phyloP scores from a whole-genome alignment of 1,284 basidiomycete genomes.

The Irpex sp. region DNA sequence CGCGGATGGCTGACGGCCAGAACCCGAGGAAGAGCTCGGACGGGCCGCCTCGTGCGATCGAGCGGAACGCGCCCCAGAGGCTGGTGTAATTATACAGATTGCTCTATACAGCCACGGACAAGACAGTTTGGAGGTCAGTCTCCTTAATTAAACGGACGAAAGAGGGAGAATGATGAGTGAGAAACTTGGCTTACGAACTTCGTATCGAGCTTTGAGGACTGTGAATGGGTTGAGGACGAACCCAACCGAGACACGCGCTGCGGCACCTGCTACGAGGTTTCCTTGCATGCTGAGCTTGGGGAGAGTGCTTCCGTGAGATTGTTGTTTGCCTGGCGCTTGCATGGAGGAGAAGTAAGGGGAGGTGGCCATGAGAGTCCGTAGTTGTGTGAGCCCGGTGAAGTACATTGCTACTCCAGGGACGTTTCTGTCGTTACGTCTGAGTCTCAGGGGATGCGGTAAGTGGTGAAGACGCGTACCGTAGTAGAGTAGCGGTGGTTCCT shows the following conservation, averaged over 20 bases:
- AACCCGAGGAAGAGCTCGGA: conserved; percentile 88
- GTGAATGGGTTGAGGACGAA: conserved; percentile 92
- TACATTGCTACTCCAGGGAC: conserved; percentile 93
- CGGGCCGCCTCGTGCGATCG: conserved; percentile 71
- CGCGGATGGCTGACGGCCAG: conserved; percentile 85
- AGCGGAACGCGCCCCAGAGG: conserved; percentile 55
- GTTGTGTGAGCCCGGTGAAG: conserved; percentile 81
- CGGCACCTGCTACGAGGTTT: conserved; percentile 88
- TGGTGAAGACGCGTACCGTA: conserved; percentile 44
- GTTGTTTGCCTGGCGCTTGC: conserved; percentile 21
- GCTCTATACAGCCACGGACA: conserved; percentile 47
- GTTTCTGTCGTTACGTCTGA: conserved; percentile 53
- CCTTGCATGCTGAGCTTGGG: conserved; percentile 78
- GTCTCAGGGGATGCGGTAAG: background rate
- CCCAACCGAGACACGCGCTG: conserved; percentile 82
- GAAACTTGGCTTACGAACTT: conserved; percentile 51
- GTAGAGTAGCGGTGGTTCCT: conserved; percentile 80
- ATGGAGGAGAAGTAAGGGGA: conserved; percentile 57
- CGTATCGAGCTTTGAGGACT: conserved; percentile 92
- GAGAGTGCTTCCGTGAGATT: conserved; percentile 49
- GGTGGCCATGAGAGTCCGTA: conserved; percentile 70
- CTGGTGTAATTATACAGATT: conserved; percentile 75
- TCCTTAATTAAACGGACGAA: background rate
- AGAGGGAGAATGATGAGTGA: no score
- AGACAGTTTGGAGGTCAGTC: conserved; percentile 4